Evolutionary conservation across 345 rosid species (phyloP), one percentile per base, ranked within the genome.

Genomic region (Corchorus capsularis): DNA sequence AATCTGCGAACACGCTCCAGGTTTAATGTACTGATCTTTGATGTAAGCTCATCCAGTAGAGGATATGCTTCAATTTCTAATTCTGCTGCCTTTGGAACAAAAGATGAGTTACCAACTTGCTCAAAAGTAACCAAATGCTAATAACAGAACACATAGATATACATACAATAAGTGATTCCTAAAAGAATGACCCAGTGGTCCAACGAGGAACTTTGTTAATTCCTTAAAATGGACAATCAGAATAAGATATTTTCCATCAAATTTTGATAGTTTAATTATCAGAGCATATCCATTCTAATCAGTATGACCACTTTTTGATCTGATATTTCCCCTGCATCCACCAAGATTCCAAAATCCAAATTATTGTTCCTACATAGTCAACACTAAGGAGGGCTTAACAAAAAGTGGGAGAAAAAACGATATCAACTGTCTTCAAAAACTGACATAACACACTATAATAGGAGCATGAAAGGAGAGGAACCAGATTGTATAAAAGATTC

Each of bases 11-110:
- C 98, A 41, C 97, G 93, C 80, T 96, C 98, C 91, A 96, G 84
- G 83, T 96, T 96, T 78, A 94, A 79, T 17, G 99, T 96, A 80
- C 99, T 96, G 85, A 96, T 92, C 89, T 94, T 94, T 63, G 97
- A 96, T 10, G 98, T 92, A 73, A 96, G 93, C 83, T 94, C 98
- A 79, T 96, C 99, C 73, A 94, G 79, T 62, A 96, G 82, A 17
- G 99, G 99, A 81, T 96, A 96, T 76, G 99, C 99, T 88, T 96
- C 99, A 82, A 92, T 94, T 82, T 96, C 99, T 72, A 96, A 85
- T 83, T 96, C 98, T 79, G 97, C 95, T 79, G 98, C 99, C 99
- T 96, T 85, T 66, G 66, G 60, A 84, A 81, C 63, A 54, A 69
- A 9, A 19, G 54, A 57, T 46, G 71, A 73, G 53, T 72, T 71